Evolutionary conservation across 441 rosid species (phyloP).

Genomic region (Pelargonium citronellum): DNA sequence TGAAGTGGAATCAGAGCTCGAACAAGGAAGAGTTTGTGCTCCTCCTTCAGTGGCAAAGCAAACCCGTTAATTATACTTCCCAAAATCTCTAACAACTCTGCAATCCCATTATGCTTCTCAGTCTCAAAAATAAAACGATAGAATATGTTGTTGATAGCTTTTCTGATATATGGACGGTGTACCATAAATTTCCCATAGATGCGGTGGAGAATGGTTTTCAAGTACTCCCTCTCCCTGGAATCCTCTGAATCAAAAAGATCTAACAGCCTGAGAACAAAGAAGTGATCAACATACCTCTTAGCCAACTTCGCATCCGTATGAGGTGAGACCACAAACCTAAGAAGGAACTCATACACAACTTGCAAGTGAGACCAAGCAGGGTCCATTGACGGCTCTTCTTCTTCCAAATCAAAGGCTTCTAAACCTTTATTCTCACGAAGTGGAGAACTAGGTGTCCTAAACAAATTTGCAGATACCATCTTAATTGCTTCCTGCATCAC

Average conservation of each 20-base stretch:
- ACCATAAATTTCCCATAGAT: constrained; percentile 89
- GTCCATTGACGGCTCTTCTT: constrained; percentile 68
- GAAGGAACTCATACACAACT: constrained; percentile 58
- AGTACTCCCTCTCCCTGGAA: constrained; percentile 55
- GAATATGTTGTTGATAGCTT: constrained; percentile 71
- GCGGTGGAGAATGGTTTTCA: constrained; percentile 73
- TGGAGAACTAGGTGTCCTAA: constrained; percentile 50
- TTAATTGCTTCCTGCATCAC: constrained; percentile 49
- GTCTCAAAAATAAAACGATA: constrained; percentile 76
- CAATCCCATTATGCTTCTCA: constrained; percentile 82
- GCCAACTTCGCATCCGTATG: constrained; percentile 73
- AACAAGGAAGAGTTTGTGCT: constrained; percentile 69
- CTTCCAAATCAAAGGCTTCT: constrained; percentile 58
- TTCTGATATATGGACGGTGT: constrained; percentile 84
- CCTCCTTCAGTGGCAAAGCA: constrained; percentile 64
- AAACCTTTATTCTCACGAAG: constrained; percentile 54
- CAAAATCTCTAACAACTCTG: constrained; percentile 67
- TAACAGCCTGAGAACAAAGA: constrained; percentile 63
- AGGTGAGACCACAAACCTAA: constrained; percentile 59
- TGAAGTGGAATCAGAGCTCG: constrained; percentile 66
- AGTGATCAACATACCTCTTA: constrained; percentile 56
- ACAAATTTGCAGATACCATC: constrained; percentile 58
- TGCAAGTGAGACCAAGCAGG: constrained; percentile 76
- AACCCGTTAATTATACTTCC: constrained; percentile 78
- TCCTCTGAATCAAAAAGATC: constrained; percentile 76